Evolutionary conservation across 2,329 filamentous ascomycete genomes (phyloP).

Genomic region (Penicillium sp.): DNA sequence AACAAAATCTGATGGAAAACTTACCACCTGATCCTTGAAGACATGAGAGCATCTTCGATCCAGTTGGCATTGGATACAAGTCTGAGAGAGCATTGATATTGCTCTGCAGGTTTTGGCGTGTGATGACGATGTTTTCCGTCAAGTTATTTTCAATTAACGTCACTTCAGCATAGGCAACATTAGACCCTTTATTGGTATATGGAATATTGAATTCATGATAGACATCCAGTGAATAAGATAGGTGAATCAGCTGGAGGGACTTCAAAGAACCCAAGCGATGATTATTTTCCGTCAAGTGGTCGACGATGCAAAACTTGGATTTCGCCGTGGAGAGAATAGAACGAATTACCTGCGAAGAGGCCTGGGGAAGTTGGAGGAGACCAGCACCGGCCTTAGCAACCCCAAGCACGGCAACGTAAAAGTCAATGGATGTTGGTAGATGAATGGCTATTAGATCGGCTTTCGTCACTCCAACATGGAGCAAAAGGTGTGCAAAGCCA

Average conservation of each 20-base stretch:
- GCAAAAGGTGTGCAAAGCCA: conserved; percentile 59
- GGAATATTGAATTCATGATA: conserved; percentile 15
- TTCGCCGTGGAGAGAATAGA: conserved; percentile 63
- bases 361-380: conserved; percentile 78
- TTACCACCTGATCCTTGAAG: conserved; percentile 75
- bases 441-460: conserved; percentile 68
- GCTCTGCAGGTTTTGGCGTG: conserved; percentile 71
- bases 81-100: conserved; percentile 68
- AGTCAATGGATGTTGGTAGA: conserved; percentile 71
- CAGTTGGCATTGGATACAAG: conserved; percentile 60
- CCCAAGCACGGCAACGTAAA: conserved; percentile 75
- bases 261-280: conserved; percentile 5
- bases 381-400: conserved; percentile 72
- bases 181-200: conserved; percentile 33
- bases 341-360: conserved; percentile 60
- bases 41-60: conserved; percentile 71
- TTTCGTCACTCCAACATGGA: conserved; percentile 46
- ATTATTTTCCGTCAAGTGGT: conserved; percentile 1
- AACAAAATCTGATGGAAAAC: conserved; percentile 8
- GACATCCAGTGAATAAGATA: conserved; percentile 15
- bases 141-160: conserved; percentile 58
- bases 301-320: conserved; percentile 50
- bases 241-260: conserved; percentile 16
- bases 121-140: conserved; percentile 72
- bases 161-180: conserved; percentile 75